Percentiles rank a stretch among this genome's conserved stretches.
These are phyloP conservation scores for Solanum chacoense DNA, from an alignment of 305 asterid species.

Conservation along the genomic window DNA sequence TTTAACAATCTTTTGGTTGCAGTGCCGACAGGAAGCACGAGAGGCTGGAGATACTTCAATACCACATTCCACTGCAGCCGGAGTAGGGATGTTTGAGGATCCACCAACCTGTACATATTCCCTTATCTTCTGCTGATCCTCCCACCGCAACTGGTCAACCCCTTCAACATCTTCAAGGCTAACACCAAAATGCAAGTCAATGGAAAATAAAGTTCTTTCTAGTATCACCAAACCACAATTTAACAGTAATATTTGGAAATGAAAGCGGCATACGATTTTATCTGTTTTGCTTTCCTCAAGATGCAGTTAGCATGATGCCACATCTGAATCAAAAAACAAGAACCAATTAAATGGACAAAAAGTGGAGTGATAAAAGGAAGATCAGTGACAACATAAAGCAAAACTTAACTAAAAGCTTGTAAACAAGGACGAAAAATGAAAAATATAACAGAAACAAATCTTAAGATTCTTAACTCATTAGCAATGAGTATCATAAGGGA, in stretches of 20 bases:
- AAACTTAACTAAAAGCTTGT: background rate
- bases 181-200: constrained; percentile 8
- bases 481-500: background rate
- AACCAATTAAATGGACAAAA: background rate
- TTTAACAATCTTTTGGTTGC: constrained; percentile 62
- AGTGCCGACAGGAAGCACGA: constrained; percentile 73
- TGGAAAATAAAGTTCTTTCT: background rate
- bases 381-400: background rate
- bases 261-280: constrained; percentile 43
- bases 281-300: constrained; percentile 63
- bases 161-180: constrained; percentile 91
- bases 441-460: background rate
- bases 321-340: constrained; percentile 47
- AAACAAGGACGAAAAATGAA: background rate
- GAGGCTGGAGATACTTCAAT: constrained; percentile 68
- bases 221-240: background rate
- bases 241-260: background rate
- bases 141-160: constrained; percentile 86
- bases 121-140: constrained; percentile 81
- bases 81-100: constrained; percentile 24
- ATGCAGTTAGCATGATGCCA: constrained; percentile 94
- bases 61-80: constrained; percentile 33
- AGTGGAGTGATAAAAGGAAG: background rate
- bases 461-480: background rate
- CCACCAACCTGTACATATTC: constrained; percentile 41